Base-by-base conservation (phyloP, 768 basidiomycete genomes). In the Collybia sordida region DNA sequence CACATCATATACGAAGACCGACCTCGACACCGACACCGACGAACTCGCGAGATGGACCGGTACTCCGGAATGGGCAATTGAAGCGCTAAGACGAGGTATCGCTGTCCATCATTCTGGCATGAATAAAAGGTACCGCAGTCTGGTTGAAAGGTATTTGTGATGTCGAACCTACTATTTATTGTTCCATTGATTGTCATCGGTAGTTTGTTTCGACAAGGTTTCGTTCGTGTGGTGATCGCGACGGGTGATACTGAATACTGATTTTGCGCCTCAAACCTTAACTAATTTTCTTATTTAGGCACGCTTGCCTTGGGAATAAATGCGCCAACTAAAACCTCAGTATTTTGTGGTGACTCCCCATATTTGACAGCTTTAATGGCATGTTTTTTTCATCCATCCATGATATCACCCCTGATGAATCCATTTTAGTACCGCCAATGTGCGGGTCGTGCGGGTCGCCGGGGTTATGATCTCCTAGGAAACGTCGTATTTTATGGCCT, bases 291-390 rank as follows among this genome's bases (percentile, higher is more conserved):
- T 57, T 12, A 7, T 14, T 17, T 44, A 82, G 83, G 81, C 1
- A 88, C 86, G 4, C 69, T 88, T 47, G 86, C 87, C 1, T 69
- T 89, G 12, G 88, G 87, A 50, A 89, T 89, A 58, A 89, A 89
- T 58, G 86, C 85, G 0, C 87, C 87, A 0, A 75, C 84, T 0
- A 85, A 79, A 57, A 84, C 87, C 0, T 72, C 80, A 1, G 73
- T 84, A 5, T 88, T 88, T 57, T 79, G 75, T 46, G 81, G 79
- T 0, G 83, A 85, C 61, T 85, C 83, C 0, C 79, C 80, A 1
- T 83, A 51, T 59, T 56, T 85, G 28, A 84, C 83, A 1, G 80
- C 83, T 1, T 73, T 86, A 6, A 81, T 78, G 77, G 81, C 80
- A 58, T 2, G 74, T 59, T 37, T 12, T 34, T n/a, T 35, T 18